Percentiles rank a stretch among this genome's conserved stretches.
Evolutionary conservation across 345 rosid species (phyloP).

Genomic region (Eucalyptus caleyi): DNA sequence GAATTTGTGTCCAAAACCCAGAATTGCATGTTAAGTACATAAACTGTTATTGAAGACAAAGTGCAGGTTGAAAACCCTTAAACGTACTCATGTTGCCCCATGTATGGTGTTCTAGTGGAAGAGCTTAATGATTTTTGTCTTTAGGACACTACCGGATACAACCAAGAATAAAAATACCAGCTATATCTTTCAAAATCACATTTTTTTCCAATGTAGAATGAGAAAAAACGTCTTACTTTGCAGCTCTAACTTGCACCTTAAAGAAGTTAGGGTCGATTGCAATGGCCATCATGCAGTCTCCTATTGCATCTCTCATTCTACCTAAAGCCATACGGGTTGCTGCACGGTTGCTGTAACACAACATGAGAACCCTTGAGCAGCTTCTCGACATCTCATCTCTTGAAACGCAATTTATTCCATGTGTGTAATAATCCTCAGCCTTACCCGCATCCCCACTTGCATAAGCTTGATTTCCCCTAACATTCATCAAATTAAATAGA

Average conservation of each 20-base stretch:
- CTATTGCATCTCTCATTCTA: constrained; percentile 80
- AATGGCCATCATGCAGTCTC: constrained; percentile 75
- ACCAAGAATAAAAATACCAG: background rate
- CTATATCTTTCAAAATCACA: background rate
- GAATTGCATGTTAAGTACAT: background rate
- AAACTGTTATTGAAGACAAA: background rate
- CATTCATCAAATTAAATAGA: background rate
- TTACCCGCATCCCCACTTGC: constrained; percentile 49
- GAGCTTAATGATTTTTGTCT: background rate
- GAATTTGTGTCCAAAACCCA: background rate
- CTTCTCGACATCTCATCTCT: constrained; percentile 58
- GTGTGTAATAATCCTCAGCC: constrained; percentile 84
- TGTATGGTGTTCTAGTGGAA: background rate
- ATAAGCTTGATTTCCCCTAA: constrained; percentile 95
- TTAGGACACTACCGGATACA: background rate
- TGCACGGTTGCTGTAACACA: constrained; percentile 96
- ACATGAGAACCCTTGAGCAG: constrained; percentile 79
- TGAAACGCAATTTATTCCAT: constrained; percentile 64
- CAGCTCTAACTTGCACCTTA: constrained; percentile 84
- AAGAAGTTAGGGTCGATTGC: constrained; percentile 75
- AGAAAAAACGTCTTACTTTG: constrained; percentile 47
- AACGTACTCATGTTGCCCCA: background rate
- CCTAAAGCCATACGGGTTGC: constrained; percentile 84
- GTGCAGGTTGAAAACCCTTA: background rate
- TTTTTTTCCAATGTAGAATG: background rate